Evolutionary conservation across 2,329 filamentous ascomycete genomes (phyloP), one percentile per base, ranked within the genome.

Genomic region (Pseudogymnoascus sp.): DNA sequence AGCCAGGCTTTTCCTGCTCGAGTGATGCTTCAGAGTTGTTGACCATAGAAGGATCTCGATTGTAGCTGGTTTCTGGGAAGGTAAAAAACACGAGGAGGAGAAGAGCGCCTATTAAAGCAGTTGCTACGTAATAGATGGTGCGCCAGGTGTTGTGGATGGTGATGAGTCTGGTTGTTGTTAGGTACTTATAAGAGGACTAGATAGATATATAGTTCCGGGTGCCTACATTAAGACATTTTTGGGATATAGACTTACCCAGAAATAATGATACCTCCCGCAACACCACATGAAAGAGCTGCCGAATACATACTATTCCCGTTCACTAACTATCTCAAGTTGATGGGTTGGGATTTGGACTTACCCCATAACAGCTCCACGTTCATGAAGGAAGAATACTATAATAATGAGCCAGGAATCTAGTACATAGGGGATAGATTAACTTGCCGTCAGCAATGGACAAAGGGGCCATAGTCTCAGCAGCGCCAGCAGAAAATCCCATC

Each of bases 381-480:
- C 82, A 67, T 85, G 81, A 6, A 86, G 74, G 73, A 86, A 86
- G 71, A 83, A 83, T 26, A 85, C 80, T 45, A 45, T 4, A 45
- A 45, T 4, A 45, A 45, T 45, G 40, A 45, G 40, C 40, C 5
- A 12, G 40, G 10, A 21, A 45, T 21, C 18, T 18, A 12, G 40
- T 11, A 45, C 8, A 12, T 5, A 18, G 16, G 40, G 40, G 16
- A 45, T 45, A 21, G 16, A 45, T 45, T 12, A 21, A 45, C 40
- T 45, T 45, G 21, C 40, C 40, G 68, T 86, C 83, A 2, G 83
- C 81, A 68, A 85, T 85, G 47, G 85, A 78, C 29, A 80, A 76
- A 0, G 83, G 83, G 70, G 83, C 82, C 12, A 82, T 79, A 0
- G 80, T 83, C 73, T 86, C 82, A 4, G 81, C 79, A 5, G 83